Evolutionary conservation across 345 rosid genomes (phyloP), one percentile per base, ranked within the genome.

Genomic region (Aegle marmelos): DNA sequence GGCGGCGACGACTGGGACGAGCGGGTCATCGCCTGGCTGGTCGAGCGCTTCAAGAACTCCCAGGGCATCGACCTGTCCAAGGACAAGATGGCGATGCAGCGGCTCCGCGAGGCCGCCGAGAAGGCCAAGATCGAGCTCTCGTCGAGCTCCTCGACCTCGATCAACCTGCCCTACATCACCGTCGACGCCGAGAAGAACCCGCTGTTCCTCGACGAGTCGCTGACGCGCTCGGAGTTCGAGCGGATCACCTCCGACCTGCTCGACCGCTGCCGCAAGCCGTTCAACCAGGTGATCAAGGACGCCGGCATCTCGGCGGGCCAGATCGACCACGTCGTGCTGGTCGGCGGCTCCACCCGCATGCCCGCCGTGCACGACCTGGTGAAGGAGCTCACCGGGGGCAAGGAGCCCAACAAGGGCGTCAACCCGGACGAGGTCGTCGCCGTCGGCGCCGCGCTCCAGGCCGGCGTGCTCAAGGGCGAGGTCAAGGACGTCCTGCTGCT

Each of bases 351-450:
- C n/a, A 57, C 60, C 19, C 60, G 60, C 21, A 57, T 57, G n/a
- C 60, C 60, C 24, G 5, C 5, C 19, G 21, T 57, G 2, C 60
- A 57, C n/a, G 21, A 57, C n/a, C 60, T 57, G 3, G 9, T 57
- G 11, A 2, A 2, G 2, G 60, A 57, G n/a, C 21, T 57, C 60
- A 2, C n/a, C n/a, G n/a, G n/a, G n/a, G n/a, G n/a, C n/a, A n/a
- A n/a, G n/a, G n/a, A n/a, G n/a, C n/a, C n/a, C n/a, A n/a, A n/a
- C n/a, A n/a, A n/a, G n/a, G n/a, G n/a, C n/a, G n/a, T n/a, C n/a
- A n/a, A n/a, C n/a, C 87, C 87, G 11, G 85, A 82, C 71, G 85
- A 85, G 74, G 85, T 83, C 39, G 85, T 85, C 63, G 82, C 87
- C 4, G 13, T 79, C 6, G 85, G 87, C 68, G 87, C 87, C 2